Evolutionary conservation across 1,284 basidiomycete species (phyloP), one percentile per base, ranked within the genome.

Genomic region (Ganoderma leucocontextum): DNA sequence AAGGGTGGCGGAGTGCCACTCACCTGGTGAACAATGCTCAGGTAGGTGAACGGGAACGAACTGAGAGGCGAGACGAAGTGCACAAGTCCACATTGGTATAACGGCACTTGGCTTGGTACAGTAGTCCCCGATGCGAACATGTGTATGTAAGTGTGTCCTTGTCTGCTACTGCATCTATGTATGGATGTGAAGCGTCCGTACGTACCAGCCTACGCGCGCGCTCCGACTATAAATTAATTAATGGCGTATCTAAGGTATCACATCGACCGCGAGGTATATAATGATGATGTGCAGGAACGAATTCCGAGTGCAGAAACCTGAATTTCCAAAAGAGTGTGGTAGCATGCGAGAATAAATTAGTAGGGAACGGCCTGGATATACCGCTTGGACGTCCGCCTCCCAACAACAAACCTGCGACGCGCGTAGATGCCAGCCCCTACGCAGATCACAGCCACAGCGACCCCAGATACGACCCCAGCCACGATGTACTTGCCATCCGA

Each of bases 401-500:
- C 22, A 6, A 25, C 22, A 6, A 25, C 47, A 19, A 25, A 55
- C 22, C 52, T 33, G 52, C 52, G 52, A 12, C 52, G 29, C 12
- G 29, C 52, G 29, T 33, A 55, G 17, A 55, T 7, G 29, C 12
- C 52, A 3, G 8, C 52, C 13, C 8, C 52, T 2, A 35, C 29
- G 22, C 22, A 12, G 29, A 55, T 29, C 52, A 29, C 52, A 19
- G 65, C 65, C 33, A 44, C 65, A 1, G n/a, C 60, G 29, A 52
- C 60, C 4, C 60, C 65, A 15, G 65, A 62, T 2, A 66, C 60
- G 17, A 62, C 65, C 10, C 65, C 65, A 4, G 65, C 65, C 5
- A 60, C 65, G n/a, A 66, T 66, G 25, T 66, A 62, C 52, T 35
- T 35, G 29, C 29, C 52, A 6, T 55, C 33, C 52, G 29, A 15